Percentiles rank a stretch among this genome's conserved stretches.
Evolutionary conservation across 2,329 filamentous ascomycete genomes (phyloP).

Genomic region (Alternaria conjuncta): DNA sequence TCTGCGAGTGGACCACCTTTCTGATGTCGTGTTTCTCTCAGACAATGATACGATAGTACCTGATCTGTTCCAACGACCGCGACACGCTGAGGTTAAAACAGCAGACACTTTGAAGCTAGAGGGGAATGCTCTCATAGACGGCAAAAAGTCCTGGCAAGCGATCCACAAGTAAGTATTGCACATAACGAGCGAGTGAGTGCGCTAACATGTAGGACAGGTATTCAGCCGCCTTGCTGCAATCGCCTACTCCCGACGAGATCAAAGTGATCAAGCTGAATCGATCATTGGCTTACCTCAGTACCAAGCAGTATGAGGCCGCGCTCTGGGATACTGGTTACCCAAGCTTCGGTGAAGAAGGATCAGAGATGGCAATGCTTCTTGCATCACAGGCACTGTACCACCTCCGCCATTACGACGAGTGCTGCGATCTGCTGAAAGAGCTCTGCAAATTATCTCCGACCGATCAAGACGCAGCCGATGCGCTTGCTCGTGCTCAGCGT

Average conservation of each 20-base stretch:
- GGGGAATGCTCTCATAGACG: constrained; percentile 15
- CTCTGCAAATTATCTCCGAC: constrained; percentile 38
- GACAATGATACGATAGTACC: constrained; percentile 51
- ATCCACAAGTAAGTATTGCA: constrained; percentile 15
- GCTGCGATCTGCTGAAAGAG: constrained; percentile 39
- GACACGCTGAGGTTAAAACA: background rate
- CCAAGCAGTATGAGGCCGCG: constrained; percentile 45
- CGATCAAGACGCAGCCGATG: constrained; percentile 35
- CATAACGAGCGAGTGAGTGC: background rate
- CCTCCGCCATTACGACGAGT: constrained; percentile 48
- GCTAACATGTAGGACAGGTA: constrained; percentile 52
- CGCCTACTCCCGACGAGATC: constrained; percentile 38
- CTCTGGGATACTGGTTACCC: constrained; percentile 38
- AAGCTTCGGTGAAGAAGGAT: constrained; percentile 1
- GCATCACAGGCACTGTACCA: constrained; percentile 54
- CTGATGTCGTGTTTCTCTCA: constrained; percentile 54
- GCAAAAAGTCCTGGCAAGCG: constrained; percentile 19
- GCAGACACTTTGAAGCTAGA: constrained; percentile 16
- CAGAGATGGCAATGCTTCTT: constrained; percentile 54
- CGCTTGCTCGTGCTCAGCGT: constrained; percentile 22
- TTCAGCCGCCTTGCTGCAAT: constrained; percentile 1
- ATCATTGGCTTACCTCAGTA: constrained; percentile 44
- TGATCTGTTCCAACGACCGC: constrained; percentile 38
- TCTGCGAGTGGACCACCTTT: constrained; percentile 61
- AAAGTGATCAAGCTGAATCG: constrained; percentile 46